These are phyloP conservation scores for Candida namnaoensis DNA, from an alignment of 805 yeast genomes.

Conservation along the genomic window DNA sequence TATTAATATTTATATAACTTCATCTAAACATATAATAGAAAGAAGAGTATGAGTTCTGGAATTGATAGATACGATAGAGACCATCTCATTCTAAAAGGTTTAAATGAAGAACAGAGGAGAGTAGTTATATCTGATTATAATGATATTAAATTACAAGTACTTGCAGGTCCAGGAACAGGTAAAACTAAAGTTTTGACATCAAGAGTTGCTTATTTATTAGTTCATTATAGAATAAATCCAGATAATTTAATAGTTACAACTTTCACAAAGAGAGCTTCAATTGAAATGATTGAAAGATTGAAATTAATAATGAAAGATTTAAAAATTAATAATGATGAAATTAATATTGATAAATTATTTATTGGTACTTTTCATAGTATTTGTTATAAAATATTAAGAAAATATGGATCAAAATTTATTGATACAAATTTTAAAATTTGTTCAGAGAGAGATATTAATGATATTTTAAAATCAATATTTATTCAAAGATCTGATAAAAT, in stretches of 20 bases:
- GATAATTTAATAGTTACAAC: conserved; percentile 73
- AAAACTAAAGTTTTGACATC: conserved; percentile 80
- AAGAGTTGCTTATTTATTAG: conserved; percentile 64
- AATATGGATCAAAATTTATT: conserved; percentile 46
- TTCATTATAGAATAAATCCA: conserved; percentile 45
- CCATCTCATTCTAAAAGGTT: conserved; percentile 4
- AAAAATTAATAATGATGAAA: conserved; percentile 21
- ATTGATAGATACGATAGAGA: too few species aligned
- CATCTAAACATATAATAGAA: too few species aligned
- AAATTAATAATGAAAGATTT: conserved; percentile 21
- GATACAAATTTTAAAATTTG: conserved; percentile 40
- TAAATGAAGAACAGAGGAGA: conserved; percentile 32
- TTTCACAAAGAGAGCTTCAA: conserved; percentile 88
- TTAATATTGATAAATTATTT: conserved; percentile 35
- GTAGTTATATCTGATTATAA: conserved; percentile 35
- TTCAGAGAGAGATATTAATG: conserved; percentile 52
- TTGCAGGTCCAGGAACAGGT: conserved; percentile 66
- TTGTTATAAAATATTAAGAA: conserved; percentile 51
- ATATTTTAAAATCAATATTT: conserved; percentile 34
- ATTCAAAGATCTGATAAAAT: conserved; percentile 5
- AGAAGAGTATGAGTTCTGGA: too few species aligned
- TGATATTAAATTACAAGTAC: conserved; percentile 38
- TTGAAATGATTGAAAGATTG: conserved; percentile 70
- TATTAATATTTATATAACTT: too few species aligned
- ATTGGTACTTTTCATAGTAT: conserved; percentile 91